These are phyloP conservation scores for Vanrija sp. DNA, from an alignment of 1,284 basidiomycete species.

Conservation along the genomic window DNA sequence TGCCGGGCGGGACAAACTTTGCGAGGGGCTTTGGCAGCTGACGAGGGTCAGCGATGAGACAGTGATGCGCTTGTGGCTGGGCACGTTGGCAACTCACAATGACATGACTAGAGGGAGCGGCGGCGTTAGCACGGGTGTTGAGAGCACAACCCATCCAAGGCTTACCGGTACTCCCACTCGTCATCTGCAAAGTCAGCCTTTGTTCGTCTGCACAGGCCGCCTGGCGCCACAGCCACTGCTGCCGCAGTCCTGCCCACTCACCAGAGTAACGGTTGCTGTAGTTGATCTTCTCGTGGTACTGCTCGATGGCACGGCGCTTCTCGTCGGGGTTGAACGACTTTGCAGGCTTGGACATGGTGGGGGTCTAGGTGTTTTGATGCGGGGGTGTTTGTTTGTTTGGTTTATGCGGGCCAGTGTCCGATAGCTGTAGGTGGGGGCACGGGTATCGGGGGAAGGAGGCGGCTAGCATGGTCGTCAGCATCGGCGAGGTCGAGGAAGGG, in stretches of 20 bases:
- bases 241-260: conserved; percentile 19
- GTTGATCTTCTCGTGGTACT: conserved; percentile 47
- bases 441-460: no score
- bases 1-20: conserved; percentile 45
- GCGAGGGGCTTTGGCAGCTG: conserved; percentile 48
- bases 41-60: neutral
- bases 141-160: neutral
- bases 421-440: no score
- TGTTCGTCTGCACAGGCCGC: no score
- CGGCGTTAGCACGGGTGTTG: neutral
- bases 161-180: conserved; percentile 48
- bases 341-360: conserved; percentile 37
- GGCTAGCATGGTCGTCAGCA: no score
- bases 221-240: neutral
- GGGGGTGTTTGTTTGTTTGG: neutral
- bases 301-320: conserved; percentile 46
- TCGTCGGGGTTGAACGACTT: conserved; percentile 45
- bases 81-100: conserved; percentile 33
- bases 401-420: no score
- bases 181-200: conserved; percentile 32
- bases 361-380: neutral
- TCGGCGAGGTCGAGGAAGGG: no score
- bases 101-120: conserved; percentile 39
- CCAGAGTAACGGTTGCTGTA: conserved; percentile 43
- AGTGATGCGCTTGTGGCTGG: no score